Evolutionary conservation across 31 red algal genomes (phyloP).

Genomic region (Asparagopsis taxiformis): DNA sequence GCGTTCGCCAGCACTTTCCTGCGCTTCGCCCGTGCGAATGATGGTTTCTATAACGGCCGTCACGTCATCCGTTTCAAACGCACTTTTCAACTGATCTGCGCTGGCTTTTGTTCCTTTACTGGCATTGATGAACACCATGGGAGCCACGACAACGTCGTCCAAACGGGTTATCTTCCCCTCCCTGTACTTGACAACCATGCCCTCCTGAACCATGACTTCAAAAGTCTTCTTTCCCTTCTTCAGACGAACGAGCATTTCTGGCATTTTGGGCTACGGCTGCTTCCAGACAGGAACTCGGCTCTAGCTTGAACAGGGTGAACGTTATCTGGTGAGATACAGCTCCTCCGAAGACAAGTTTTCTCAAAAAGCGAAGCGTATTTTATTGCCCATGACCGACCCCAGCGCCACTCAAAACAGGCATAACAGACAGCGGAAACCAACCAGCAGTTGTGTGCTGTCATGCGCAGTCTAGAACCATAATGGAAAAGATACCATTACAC

Average conservation of each 20-base stretch:
- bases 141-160: constrained; percentile 63
- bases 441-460: no score
- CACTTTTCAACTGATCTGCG: constrained; percentile 36
- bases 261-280: background rate
- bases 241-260: constrained; percentile 84
- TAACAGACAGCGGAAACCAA: no score
- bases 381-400: no score
- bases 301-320: background rate
- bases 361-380: no score
- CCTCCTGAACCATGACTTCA: constrained; percentile 81
- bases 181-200: constrained; percentile 76
- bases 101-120: constrained; percentile 72
- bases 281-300: background rate
- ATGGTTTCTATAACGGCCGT: constrained; percentile 49
- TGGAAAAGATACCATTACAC: no score
- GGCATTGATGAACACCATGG: constrained; percentile 68
- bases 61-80: constrained; percentile 60
- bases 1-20: constrained; percentile 76
- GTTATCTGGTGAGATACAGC: background rate
- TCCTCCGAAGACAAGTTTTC: no score
- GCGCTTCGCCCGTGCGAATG: constrained; percentile 75
- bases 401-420: no score
- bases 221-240: constrained; percentile 78
- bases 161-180: constrained; percentile 54
- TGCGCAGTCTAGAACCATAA: no score